phyloP scores from a whole-genome alignment of 331 rosid species.

The Pyracantha coccinea region DNA sequence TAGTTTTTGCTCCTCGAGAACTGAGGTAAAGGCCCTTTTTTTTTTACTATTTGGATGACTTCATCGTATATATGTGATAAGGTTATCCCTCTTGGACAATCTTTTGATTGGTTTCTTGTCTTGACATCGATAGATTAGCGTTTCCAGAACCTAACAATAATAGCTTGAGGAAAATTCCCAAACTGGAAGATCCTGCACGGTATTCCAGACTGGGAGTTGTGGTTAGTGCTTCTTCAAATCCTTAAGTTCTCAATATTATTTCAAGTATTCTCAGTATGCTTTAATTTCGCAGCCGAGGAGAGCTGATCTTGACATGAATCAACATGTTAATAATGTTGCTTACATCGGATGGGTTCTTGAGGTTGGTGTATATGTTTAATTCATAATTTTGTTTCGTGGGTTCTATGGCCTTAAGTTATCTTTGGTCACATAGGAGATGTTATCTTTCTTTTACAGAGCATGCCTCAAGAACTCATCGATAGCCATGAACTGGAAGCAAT shows the following conservation, averaged over 20 bases:
- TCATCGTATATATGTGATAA: background rate
- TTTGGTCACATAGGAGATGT: background rate
- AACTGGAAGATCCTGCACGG: constrained; percentile 71
- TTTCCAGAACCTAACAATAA: constrained; percentile 65
- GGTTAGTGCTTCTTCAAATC: constrained; percentile 43
- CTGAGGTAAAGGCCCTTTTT: constrained; percentile 44
- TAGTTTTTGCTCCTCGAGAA: constrained; percentile 68
- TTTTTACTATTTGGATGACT: background rate
- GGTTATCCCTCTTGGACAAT: background rate
- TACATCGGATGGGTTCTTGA: constrained; percentile 98
- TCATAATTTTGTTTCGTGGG: background rate
- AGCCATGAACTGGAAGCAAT: constrained; percentile 75
- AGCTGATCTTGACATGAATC: constrained; percentile 96
- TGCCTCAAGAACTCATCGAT: constrained; percentile 91
- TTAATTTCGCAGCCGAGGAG: constrained; percentile 71
- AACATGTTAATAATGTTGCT: constrained; percentile 85
- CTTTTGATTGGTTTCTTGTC: constrained; percentile 1
- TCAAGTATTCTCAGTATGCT: constrained; percentile 26
- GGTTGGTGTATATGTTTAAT: constrained; percentile 37
- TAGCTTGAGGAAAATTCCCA: constrained; percentile 67
- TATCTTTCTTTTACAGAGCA: constrained; percentile 46
- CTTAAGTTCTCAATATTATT: constrained; percentile 5
- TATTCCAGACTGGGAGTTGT: constrained; percentile 56
- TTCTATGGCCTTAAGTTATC: background rate
- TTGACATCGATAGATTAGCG: constrained; percentile 50